Evolutionary conservation across 2,329 filamentous ascomycete species (phyloP), one percentile per base, ranked within the genome.

Genomic region (Cylindrodendrum hubeiense): DNA sequence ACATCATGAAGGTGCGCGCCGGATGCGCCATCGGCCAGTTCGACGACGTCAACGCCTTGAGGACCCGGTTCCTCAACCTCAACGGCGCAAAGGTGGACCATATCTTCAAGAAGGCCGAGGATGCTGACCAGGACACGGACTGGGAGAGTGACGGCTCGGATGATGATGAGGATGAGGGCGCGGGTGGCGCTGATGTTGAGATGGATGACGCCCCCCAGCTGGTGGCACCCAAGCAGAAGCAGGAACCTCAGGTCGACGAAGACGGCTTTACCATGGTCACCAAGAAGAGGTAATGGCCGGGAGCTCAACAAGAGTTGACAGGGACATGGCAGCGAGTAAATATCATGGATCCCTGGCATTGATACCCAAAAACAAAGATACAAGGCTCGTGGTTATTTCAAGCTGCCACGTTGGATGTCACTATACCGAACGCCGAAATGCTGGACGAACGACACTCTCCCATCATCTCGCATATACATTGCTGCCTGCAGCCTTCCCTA

Each of bases 221-320:
- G 67, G 86, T 90, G 41, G 83, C 77, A 49, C 82, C 84, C 15
- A 90, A 85, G 77, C 89, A 93, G 78, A 93, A 90, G 80, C 79
- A 84, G 17, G 86, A 87, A 75, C 91, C 92, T 0, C 89, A 93
- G 77, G 84, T 95, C 49, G 93, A 95, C 78, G 92, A 94, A 70
- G 93, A 95, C 75, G 93, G 93, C 5, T 95, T 95, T 77, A 93
- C 90, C 17, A 93, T 87, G 79, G 92, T 94, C 69, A 87, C 89
- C 60, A 86, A 87, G 74, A 92, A 89, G 85, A 87, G 84, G 82
- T 85, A 79, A 82, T 77, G 77, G 74, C 75, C 22, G 22, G 21
- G 33, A n/a, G 50, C 22, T 26, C 43, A 61, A 68, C 60, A 62
- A 66, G 30, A 47, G 21, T 46, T 39, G 22, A 37, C 24, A 19